Conservation (phyloP, 2,329 filamentous ascomycete species). For the Neofusicoccum parvum region DNA sequence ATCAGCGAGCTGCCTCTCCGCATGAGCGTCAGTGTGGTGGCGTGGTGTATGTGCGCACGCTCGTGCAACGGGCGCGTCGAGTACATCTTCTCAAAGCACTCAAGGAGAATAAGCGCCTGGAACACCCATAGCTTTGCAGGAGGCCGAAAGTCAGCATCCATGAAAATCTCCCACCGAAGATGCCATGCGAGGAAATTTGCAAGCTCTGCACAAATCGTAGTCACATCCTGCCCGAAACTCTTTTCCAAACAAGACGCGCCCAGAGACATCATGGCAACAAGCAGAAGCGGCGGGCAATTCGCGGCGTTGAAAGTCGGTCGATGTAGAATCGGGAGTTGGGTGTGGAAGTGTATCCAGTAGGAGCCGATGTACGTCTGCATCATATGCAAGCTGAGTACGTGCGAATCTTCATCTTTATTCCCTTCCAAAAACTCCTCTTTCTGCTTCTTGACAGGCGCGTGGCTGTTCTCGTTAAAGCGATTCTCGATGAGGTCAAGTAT, state of each 20-base stretch:
- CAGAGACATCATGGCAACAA: conserved; percentile 89
- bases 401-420: conserved; percentile 63
- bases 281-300: conserved; percentile 77
- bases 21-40: conserved; percentile 94
- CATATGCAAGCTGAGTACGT: conserved; percentile 81
- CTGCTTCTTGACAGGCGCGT: conserved; percentile 71
- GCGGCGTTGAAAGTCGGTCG: conserved; percentile 91
- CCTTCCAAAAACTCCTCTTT: conserved; percentile 80
- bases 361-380: conserved; percentile 89
- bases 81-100: conserved; percentile 98
- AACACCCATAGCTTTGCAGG: conserved; percentile 97
- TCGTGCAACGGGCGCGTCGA: conserved; percentile 90
- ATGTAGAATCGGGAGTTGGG: conserved; percentile 91
- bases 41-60: conserved; percentile 93
- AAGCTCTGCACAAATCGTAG: conserved; percentile 75
- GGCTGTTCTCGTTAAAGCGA: conserved; percentile 79
- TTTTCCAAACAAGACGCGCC: conserved; percentile 89
- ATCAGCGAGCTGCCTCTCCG: conserved; percentile 88
- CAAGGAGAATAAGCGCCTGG: conserved; percentile 83
- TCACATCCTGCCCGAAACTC: conserved; percentile 72
- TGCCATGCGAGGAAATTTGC: conserved; percentile 92
- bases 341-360: conserved; percentile 94
- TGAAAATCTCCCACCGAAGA: conserved; percentile 94
- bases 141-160: conserved; percentile 83
- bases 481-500: conserved; percentile 79